Conservation (phyloP, 176 grass and related monocot genomes). For the Oryza rufipogon region DNA sequence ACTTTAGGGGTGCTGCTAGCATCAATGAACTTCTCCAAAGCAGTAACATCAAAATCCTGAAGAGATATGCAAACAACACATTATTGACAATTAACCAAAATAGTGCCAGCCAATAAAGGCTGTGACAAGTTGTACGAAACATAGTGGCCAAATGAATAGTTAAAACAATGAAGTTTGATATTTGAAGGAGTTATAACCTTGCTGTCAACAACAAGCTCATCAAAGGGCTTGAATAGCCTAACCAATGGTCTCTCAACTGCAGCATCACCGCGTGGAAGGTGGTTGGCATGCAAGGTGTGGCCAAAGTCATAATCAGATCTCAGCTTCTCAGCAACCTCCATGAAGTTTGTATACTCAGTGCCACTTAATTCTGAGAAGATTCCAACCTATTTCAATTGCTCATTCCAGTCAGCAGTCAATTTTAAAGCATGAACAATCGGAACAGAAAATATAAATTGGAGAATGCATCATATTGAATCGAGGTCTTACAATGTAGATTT, state of each 20-base stretch:
- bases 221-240: conserved; percentile 90
- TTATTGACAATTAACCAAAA: not conserved
- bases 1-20: conserved; percentile 68
- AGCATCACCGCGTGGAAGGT: conserved; percentile 77
- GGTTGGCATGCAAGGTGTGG: conserved; percentile 68
- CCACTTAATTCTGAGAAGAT: conserved; percentile 74
- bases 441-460: not conserved
- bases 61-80: conserved; percentile 9
- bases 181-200: conserved; percentile 49
- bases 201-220: conserved; percentile 87
- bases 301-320: conserved; percentile 78
- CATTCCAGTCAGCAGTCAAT: not conserved
- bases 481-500: conserved; percentile 75
- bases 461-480: not conserved
- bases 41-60: conserved; percentile 80
- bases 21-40: conserved; percentile 82
- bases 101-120: not conserved
- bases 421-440: not conserved
- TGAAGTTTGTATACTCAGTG: conserved; percentile 74
- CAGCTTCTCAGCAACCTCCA: conserved; percentile 83
- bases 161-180: not conserved
- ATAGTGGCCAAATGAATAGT: not conserved
- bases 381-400: conserved; percentile 60
- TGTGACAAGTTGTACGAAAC: not conserved
- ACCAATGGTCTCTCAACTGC: conserved; percentile 63